phyloP scores from a whole-genome alignment of 2,329 filamentous ascomycete species.

The Fusarium sp. region DNA sequence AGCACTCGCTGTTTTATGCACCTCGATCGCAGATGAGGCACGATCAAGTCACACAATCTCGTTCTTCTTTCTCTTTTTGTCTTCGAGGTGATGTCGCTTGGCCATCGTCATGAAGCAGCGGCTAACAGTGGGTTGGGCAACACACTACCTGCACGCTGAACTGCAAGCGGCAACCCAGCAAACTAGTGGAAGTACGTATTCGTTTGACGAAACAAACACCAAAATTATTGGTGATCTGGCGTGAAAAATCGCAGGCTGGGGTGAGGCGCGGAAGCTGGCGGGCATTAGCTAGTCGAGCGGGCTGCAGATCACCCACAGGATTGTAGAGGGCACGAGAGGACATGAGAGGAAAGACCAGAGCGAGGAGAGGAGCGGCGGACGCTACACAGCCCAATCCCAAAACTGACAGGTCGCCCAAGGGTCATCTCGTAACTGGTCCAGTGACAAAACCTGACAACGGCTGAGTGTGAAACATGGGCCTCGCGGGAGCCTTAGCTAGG shows the following conservation, averaged over 20 bases:
- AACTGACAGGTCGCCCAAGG: slow-evolving; percentile 18
- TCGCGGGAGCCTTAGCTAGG: slow-evolving; percentile 26
- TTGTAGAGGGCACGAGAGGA: slow-evolving; percentile 6
- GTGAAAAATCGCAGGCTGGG: not conserved
- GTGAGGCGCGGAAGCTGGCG: slow-evolving; percentile 14
- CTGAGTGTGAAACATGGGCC: slow-evolving; percentile 28
- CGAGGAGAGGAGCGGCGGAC: slow-evolving; percentile 5
- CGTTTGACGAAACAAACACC: not conserved
- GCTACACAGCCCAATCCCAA: slow-evolving; percentile 5
- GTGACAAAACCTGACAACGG: slow-evolving; percentile 13
- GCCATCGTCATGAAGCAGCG: slow-evolving; percentile 36
- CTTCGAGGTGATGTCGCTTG: slow-evolving; percentile 13
- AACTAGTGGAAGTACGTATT: slow-evolving; percentile 2
- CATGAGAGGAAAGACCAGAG: not conserved
- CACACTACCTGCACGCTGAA: slow-evolving; percentile 1
- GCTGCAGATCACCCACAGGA: slow-evolving; percentile 16
- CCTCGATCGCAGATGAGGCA: slow-evolving; percentile 14
- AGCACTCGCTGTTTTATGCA: not conserved
- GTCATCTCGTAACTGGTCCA: slow-evolving; percentile 20
- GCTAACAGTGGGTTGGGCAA: slow-evolving; percentile 26
- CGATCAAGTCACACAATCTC: slow-evolving; percentile 10
- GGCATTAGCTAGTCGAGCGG: slow-evolving; percentile 20
- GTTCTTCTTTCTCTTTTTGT: not conserved
- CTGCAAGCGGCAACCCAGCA: slow-evolving; percentile 25
- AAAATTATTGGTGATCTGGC: slow-evolving; percentile 1